Evolutionary conservation across 2,329 filamentous ascomycete genomes (phyloP).

Genomic region (Helminthosporium solani): DNA sequence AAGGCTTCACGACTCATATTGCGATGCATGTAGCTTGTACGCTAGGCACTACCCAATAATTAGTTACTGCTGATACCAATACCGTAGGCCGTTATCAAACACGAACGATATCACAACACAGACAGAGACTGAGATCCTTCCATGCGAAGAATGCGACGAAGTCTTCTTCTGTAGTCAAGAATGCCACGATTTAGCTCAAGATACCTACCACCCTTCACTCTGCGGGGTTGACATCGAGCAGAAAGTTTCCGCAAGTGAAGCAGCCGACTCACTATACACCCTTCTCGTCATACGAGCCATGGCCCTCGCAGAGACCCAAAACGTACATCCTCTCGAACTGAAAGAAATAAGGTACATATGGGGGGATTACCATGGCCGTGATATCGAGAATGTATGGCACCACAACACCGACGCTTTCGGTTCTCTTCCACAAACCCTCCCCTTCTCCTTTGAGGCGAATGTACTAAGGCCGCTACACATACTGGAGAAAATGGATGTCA

Average conservation of each 20-base stretch:
- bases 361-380: slow-evolving; percentile 57
- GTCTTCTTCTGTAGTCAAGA: slow-evolving; percentile 60
- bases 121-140: slow-evolving; percentile 10
- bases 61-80: not conserved
- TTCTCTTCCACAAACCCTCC: slow-evolving; percentile 59
- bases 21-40: slow-evolving; percentile 77
- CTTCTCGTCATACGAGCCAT: slow-evolving; percentile 60
- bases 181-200: slow-evolving; percentile 58
- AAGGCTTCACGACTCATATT: slow-evolving; percentile 79
- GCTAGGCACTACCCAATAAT: not conserved
- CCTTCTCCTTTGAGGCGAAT: slow-evolving; percentile 76
- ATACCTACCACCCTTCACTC: slow-evolving; percentile 59
- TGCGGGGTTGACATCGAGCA: slow-evolving; percentile 58
- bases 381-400: slow-evolving; percentile 25
- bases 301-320: slow-evolving; percentile 62
- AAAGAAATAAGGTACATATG: slow-evolving; percentile 64
- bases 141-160: slow-evolving; percentile 58
- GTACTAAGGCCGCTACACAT: slow-evolving; percentile 74
- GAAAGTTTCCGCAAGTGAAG: slow-evolving; percentile 58
- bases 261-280: slow-evolving; percentile 61
- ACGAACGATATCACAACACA: slow-evolving; percentile 9
- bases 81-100: slow-evolving; percentile 56
- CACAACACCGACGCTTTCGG: slow-evolving; percentile 22
- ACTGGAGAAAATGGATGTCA: slow-evolving; percentile 80
- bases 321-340: slow-evolving; percentile 59